Evolutionary conservation across 441 rosid genomes (phyloP).

Genomic region (Rhodomyrtus psidioides): DNA sequence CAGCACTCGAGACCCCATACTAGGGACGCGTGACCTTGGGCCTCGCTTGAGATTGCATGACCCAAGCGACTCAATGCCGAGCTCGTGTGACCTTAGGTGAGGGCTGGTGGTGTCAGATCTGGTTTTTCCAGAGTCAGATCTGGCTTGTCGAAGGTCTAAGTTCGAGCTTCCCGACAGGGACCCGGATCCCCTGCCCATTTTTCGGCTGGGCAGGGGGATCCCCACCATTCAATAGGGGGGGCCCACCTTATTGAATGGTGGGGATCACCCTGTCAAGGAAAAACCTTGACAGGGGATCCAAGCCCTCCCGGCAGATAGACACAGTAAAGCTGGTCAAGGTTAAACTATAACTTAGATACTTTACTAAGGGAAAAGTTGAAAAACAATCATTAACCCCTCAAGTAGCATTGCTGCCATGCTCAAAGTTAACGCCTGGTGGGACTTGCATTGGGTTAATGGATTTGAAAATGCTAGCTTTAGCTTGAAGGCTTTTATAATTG

Average conservation of each 20-base stretch:
- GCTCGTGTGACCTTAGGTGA: accelerated
- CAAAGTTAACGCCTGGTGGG: neutral
- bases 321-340: neutral
- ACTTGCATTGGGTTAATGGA: neutral
- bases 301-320: no score
- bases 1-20: no score
- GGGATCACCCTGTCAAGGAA: no score
- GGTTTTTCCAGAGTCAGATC: no score
- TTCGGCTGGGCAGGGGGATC: no score
- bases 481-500: neutral
- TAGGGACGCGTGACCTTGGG: accelerated
- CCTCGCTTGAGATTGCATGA: accelerated
- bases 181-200: no score
- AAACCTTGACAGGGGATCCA: no score
- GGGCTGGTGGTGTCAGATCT: accelerated
- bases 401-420: neutral
- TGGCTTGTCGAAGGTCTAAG: no score
- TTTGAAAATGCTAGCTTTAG: no score
- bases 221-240: no score
- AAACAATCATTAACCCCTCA: neutral
- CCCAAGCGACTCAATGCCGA: accelerated
- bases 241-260: no score
- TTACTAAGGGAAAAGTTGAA: neutral
- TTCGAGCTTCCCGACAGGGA: no score
- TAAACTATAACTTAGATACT: neutral